Evolutionary conservation across 2,329 filamentous ascomycete species (phyloP).

Genomic region (Neospermospora avenae): DNA sequence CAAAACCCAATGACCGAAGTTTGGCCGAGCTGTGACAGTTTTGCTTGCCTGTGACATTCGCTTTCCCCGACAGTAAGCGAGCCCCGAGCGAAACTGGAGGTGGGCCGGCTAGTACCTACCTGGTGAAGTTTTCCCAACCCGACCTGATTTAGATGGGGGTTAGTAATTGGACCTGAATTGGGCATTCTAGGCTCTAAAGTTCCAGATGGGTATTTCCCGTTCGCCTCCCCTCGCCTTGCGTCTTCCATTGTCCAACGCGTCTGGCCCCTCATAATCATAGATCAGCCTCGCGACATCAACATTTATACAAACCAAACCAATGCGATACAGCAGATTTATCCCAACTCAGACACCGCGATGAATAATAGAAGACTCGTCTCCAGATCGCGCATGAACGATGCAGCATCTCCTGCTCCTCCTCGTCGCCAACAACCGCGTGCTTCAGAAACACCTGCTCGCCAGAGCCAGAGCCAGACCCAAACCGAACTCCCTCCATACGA

Average conservation of each 20-base stretch:
- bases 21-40: no score
- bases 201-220: not conserved
- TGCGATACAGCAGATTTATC: not conserved
- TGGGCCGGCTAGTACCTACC: no score
- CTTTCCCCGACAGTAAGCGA: no score
- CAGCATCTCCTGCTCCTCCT: conserved; percentile 22
- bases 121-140: no score
- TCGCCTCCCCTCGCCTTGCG: not conserved
- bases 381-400: conserved; percentile 18
- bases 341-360: conserved; percentile 20
- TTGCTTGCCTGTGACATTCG: no score
- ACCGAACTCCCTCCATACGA: conserved; percentile 48
- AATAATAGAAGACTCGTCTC: conserved; percentile 22
- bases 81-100: no score
- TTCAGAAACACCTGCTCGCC: conserved; percentile 11
- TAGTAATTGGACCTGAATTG: no score
- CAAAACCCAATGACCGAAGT: no score
- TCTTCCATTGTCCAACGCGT: not conserved
- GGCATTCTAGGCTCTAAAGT: not conserved
- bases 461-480: conserved; percentile 5
- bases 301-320: not conserved
- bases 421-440: conserved; percentile 13
- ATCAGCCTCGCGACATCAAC: not conserved
- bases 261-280: not conserved
- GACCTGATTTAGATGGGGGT: no score